Base-by-base conservation (phyloP, 768 basidiomycete genomes). In the Boletus speciosus region DNA sequence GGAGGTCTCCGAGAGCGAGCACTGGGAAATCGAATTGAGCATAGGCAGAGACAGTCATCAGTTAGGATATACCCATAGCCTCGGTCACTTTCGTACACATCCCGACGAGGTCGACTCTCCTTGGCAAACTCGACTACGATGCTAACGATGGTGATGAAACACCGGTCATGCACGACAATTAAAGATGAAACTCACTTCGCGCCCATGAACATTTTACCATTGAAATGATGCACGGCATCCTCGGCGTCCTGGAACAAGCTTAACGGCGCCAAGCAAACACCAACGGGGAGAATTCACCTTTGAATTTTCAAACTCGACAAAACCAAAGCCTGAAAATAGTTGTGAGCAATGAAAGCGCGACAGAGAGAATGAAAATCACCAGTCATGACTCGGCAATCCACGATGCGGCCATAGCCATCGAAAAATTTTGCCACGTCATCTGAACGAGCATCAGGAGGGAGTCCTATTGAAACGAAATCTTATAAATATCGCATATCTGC, bases 61-160 rank as follows among this genome's bases (percentile, higher is more conserved):
- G 7, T 38, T 27, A 19, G 21, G 21, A 58, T 52, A 66, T 80
- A 85, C 82, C 85, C 83, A 68, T 85, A 72, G 54, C 74, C 72
- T 64, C 81, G 71, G 36, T 78, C 75, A 31, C 77, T 68, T 48
- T 88, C 89, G 61, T 86, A 89, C 15, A 74, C 72, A 19, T 93
- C 92, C 51, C 92, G 82, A 59, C 90, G 86, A 51, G 88, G 88
- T 21, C 92, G 85, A 56, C 85, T 86, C 64, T 98, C 95, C 71
- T 96, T 95, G 8, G 96, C 93, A 66, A 93, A 93, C 70, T 99
- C 93, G 42, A 99, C 93, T 14, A 97, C 89, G 58, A 99, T 90
- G 67, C 95, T 97, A 61, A 15, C 0, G 16, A 48, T 36, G 35
- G 51, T 42, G 5, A 39, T 42, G 38, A 56, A 21, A 53, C 14